Evolutionary conservation across 2,329 filamentous ascomycete genomes (phyloP).

Genomic region (Fusarium musae): DNA sequence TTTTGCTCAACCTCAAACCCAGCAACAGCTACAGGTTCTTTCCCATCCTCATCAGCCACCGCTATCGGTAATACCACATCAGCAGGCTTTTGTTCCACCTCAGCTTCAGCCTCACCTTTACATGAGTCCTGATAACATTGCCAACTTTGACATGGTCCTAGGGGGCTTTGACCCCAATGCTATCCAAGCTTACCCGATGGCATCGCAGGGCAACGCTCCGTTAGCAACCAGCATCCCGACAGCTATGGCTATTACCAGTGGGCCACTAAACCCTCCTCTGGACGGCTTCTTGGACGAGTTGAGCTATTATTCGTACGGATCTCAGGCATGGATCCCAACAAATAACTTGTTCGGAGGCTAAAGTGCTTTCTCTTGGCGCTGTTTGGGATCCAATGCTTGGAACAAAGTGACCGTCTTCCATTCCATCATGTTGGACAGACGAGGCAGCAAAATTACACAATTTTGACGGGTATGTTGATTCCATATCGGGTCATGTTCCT

Average conservation of each 20-base stretch:
- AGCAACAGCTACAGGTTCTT: slow-evolving; percentile 30
- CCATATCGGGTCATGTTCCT: background rate
- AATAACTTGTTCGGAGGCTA: slow-evolving; percentile 40
- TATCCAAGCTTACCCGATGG: slow-evolving; percentile 27
- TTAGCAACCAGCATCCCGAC: slow-evolving; percentile 13
- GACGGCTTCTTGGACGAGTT: slow-evolving; percentile 61
- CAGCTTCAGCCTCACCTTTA: slow-evolving; percentile 24
- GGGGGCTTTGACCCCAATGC: slow-evolving; percentile 50
- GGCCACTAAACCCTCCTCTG: slow-evolving; percentile 45
- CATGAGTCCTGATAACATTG: slow-evolving; percentile 9
- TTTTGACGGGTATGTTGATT: background rate
- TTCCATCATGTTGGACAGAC: background rate
- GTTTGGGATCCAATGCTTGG: too few relatives aligned
- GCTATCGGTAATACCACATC: slow-evolving; percentile 24
- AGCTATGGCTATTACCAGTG: background rate
- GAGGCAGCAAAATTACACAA: background rate
- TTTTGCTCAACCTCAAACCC: slow-evolving; percentile 34
- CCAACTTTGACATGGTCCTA: slow-evolving; percentile 53
- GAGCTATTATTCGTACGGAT: slow-evolving; percentile 56
- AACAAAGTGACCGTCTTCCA: background rate
- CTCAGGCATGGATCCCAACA: slow-evolving; percentile 38
- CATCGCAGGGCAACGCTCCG: slow-evolving; percentile 15
- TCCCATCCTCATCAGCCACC: background rate
- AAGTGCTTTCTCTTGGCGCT: background rate
- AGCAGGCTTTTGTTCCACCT: slow-evolving; percentile 36